A percentile compares a stretch with the other conserved stretches of the same genome.
phyloP scores from a whole-genome alignment of 2,329 filamentous ascomycete species.

The Aschersonia sp. region DNA sequence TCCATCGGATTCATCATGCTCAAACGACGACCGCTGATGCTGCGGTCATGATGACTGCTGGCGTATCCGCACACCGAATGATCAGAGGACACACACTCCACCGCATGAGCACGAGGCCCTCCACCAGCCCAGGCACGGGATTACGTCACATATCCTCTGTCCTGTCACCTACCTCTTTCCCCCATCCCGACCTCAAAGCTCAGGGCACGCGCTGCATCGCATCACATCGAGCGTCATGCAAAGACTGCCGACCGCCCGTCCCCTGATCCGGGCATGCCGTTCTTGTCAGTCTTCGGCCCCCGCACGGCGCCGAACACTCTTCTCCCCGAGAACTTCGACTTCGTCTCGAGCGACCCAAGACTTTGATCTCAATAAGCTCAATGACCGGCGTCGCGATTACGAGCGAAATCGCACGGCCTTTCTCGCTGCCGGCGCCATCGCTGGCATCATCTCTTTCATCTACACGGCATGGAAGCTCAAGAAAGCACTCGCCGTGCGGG shows the following conservation, averaged over 20 bases:
- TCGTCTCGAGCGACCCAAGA: slow-evolving; percentile 27
- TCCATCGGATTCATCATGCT: no score
- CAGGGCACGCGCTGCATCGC: no score
- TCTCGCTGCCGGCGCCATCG: slow-evolving; percentile 32
- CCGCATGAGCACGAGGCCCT: no score
- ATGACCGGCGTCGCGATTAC: slow-evolving; percentile 31
- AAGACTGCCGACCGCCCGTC: slow-evolving; percentile 1
- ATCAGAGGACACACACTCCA: no score
- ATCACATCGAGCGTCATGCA: slow-evolving; percentile 1
- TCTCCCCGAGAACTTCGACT: slow-evolving; percentile 10
- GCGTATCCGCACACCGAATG: no score
- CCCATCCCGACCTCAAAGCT: neutral
- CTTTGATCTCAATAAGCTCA: slow-evolving; percentile 34
- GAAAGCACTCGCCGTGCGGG: slow-evolving; percentile 18
- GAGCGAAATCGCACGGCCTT: slow-evolving; percentile 36
- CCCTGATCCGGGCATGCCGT: slow-evolving; percentile 2
- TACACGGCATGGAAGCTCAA: slow-evolving; percentile 40
- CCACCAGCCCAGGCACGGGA: neutral
- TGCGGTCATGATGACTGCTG: no score
- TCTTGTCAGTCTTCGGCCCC: slow-evolving; percentile 3
- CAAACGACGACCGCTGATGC: no score
- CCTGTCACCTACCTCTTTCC: neutral
- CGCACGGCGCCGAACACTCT: slow-evolving; percentile 13
- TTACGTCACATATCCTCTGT: neutral
- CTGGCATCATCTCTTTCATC: slow-evolving; percentile 32